Base-by-base conservation (phyloP, 2,329 filamentous ascomycete species). In the Cercospora sp. region DNA sequence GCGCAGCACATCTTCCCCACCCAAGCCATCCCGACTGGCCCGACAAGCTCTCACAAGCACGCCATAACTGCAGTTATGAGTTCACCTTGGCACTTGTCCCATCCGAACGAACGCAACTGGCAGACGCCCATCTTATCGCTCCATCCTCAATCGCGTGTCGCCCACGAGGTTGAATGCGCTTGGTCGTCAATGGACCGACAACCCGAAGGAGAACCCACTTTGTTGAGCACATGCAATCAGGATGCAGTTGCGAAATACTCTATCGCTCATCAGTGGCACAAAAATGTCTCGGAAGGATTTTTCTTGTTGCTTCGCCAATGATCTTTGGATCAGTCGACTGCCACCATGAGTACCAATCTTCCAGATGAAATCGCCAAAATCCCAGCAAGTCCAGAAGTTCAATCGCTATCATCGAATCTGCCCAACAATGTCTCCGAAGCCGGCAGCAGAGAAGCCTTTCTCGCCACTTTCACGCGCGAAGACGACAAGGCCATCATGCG, bases 401-500 rank as follows among this genome's bases (percentile, higher is more conserved):
- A 26, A 24, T 61, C 59, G 24, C 34, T 58, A 18, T 53, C 63
- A n/a, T 43, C 59, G 1, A 30, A 26, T 10, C 51, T 53, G 12
- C 67, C 69, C 28, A 62, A 63, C 26, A 70, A 60, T 61, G 60
- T 72, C 65, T 61, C 62, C 13, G 65, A 67, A 63, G 70, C 63
- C 6, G 69, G 70, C 24, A 65, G 67, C 61, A 66, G 74, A 74
- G 26, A 74, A 67, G 62, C 74, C 21, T 82, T 83, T 59, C 74
- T 82, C 3, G 75, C 77, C 1, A 76, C 78, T 0, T 83, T 83
- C 66, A 78, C 76, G 6, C 74, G 77, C 0, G 77, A 79, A 58
- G 80, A 83, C 59, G 81, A 81, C 60, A 59, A 43, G 28, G 32
- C 70, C 0, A 80, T 82, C 67, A 80, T 80, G 75, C 72, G 75